phyloP scores from a whole-genome alignment of 305 asterid genomes.

The Plantago coronopus region DNA sequence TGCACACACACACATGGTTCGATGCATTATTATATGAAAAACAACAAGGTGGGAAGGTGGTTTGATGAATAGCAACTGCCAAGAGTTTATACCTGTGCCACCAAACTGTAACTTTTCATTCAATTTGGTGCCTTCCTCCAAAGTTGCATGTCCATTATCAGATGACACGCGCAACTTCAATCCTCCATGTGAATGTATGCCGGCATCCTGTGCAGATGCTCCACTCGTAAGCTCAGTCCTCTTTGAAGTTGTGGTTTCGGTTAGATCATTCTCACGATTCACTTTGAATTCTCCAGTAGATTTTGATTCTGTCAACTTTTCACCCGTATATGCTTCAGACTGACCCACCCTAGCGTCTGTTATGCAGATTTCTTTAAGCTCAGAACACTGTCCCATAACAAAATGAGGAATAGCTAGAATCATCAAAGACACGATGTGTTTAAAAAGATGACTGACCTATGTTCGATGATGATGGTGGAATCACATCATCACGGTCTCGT shows the following conservation, averaged over 20 bases:
- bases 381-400: too few relatives aligned
- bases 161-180: slow-evolving; percentile 40
- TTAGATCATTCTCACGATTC: slow-evolving; percentile 24
- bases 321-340: slow-evolving; percentile 25
- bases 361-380: not conserved
- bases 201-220: slow-evolving; percentile 25
- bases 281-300: slow-evolving; percentile 23
- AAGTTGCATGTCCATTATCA: slow-evolving; percentile 28
- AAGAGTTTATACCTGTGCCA: slow-evolving; percentile 34
- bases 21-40: slow-evolving; percentile 9
- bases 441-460: not conserved
- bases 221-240: slow-evolving; percentile 31
- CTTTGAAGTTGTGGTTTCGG: slow-evolving; percentile 21
- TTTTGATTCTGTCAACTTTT: slow-evolving; percentile 30
- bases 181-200: slow-evolving; percentile 41
- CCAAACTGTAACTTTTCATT: slow-evolving; percentile 27
- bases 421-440: not conserved
- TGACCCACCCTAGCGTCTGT: slow-evolving; percentile 30
- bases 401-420: too few relatives aligned
- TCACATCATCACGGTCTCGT: slow-evolving; percentile 16
- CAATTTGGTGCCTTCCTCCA: slow-evolving; percentile 26
- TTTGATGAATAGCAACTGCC: not conserved
- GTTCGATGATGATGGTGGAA: slow-evolving; percentile 14
- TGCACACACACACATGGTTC: slow-evolving; percentile 32
- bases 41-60: too few relatives aligned